These are phyloP conservation scores for Nakaseomyces glabratus DNA, from an alignment of 1,139 yeast genomes.

Conservation along the genomic window DNA sequence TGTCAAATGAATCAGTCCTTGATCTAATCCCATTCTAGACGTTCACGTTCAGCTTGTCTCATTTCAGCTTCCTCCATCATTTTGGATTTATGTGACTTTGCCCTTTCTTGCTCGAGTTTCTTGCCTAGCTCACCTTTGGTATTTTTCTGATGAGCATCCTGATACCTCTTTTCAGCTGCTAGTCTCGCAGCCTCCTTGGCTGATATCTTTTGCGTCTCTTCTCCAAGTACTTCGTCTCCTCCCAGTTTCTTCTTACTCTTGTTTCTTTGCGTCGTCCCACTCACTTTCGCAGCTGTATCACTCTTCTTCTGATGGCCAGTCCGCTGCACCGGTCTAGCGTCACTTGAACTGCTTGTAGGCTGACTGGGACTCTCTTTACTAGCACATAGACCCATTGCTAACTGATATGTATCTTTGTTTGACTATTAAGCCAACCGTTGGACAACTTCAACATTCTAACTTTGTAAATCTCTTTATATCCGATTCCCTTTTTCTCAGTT, in stretches of 20 bases:
- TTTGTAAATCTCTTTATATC: no score
- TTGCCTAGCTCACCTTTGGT: conserved; percentile 25
- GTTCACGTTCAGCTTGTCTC: conserved; percentile 10
- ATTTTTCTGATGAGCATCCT: conserved; percentile 19
- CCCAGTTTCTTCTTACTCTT: conserved; percentile 1
- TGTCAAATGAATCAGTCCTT: no score
- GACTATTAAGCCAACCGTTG: no score
- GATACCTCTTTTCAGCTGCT: conserved; percentile 28
- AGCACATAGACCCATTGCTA: conserved; percentile 24
- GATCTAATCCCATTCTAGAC: conserved; percentile 5
- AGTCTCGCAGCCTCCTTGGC: conserved; percentile 29
- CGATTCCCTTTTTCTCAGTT: no score
- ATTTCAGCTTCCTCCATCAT: conserved; percentile 17
- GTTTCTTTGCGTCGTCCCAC: neutral
- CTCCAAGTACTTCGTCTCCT: conserved; percentile 4
- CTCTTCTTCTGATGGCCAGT: conserved; percentile 7
- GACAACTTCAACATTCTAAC: no score
- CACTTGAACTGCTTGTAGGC: neutral
- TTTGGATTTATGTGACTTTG: conserved; percentile 19
- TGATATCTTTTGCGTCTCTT: conserved; percentile 1
- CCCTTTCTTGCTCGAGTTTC: conserved; percentile 26
- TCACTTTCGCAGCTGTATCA: neutral
- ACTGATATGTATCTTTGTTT: conserved; percentile 24
- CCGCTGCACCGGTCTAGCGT: conserved; percentile 5
- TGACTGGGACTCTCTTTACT: conserved; percentile 15